These are phyloP conservation scores for Tuber microsphaerosporum DNA, from an alignment of 495 filamentous ascomycete genomes.

Conservation along the genomic window DNA sequence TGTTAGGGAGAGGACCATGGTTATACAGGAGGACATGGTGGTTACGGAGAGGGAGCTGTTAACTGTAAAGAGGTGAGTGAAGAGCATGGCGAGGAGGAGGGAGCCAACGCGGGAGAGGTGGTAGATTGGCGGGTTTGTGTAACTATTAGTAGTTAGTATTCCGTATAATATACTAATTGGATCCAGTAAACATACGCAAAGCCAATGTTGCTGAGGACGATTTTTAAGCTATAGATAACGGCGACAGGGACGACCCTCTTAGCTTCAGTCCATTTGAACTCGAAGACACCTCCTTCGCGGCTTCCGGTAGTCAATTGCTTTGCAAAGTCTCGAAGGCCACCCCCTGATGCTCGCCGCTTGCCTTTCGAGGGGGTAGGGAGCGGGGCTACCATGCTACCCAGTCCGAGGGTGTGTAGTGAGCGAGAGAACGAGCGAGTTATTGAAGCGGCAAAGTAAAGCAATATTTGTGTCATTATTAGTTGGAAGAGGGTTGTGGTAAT, in stretches of 20 bases:
- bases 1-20: slow-evolving; percentile 48
- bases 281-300: slow-evolving; percentile 46
- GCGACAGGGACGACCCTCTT: slow-evolving; percentile 47
- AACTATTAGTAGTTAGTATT: slow-evolving; percentile 37
- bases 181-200: slow-evolving; percentile 44
- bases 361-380: slow-evolving; percentile 34
- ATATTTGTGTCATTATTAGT: slow-evolving; percentile 47
- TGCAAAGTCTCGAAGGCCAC: slow-evolving; percentile 49
- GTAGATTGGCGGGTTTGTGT: slow-evolving; percentile 49
- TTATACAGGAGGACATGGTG: slow-evolving; percentile 49
- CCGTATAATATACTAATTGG: neutral
- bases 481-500: slow-evolving; percentile 49
- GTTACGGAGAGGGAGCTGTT: slow-evolving; percentile 45
- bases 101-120: slow-evolving; percentile 47
- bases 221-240: slow-evolving; percentile 47
- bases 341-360: slow-evolving; percentile 30
- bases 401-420: slow-evolving; percentile 42
- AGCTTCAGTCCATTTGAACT: slow-evolving; percentile 45
- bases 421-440: slow-evolving; percentile 43
- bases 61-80: slow-evolving; percentile 46
- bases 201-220: slow-evolving; percentile 49
- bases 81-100: slow-evolving; percentile 46
- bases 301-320: slow-evolving; percentile 7
- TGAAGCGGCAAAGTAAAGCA: slow-evolving; percentile 43
- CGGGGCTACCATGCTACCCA: slow-evolving; percentile 44